Base-by-base conservation (phyloP, 306 rosid species). In the Styphnolobium japonicum region DNA sequence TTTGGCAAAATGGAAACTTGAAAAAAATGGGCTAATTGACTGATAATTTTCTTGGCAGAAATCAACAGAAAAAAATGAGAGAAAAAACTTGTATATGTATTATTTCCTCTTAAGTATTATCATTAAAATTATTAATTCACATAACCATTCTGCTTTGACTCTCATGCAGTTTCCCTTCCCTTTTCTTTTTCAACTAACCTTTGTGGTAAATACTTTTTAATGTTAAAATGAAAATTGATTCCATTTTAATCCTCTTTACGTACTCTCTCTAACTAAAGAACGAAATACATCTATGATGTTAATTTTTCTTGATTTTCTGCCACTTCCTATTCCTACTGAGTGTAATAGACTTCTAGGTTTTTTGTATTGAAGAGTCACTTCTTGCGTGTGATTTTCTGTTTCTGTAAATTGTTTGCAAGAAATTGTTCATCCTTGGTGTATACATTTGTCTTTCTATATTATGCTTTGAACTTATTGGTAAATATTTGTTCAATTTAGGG, bases 401-500 rank as follows among this genome's bases (percentile, higher is more conserved):
- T 76, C 40, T 7, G 1, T 43, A 57, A 31, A 51, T 45, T 58
- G 3, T 29, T 34, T 52, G 58, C 79, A 27, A 61, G 49, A 60
- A 56, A 29, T 45, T 63, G 22, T 8, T 63, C 46, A 48, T 29
- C 53, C 12, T 23, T 6, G 18, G 76, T 6, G 57, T 40, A 16
- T 74, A 64, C n/a, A 21, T 14, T 61, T 55, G 23, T 81, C 39
- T 46, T 40, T 67, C 3, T 15, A 36, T 19, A 4, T 70, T 33
- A 66, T 34, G 42, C 58, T 31, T 73, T 27, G 67, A 73, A 63
- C 73, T 80, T 48, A 58, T 62, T 64, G 64, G 37, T 71, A 42
- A 46, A 61, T 31, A 37, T 62, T 36, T 76, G 18, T 81, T 69
- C 48, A 37, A 77, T 82, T 42, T 52, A 95, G 99, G 98, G 99